A percentile compares a stretch with the other conserved stretches of the same genome.
Conservation (phyloP, 2,329 filamentous ascomycete species). For the Fusarium nanum region DNA sequence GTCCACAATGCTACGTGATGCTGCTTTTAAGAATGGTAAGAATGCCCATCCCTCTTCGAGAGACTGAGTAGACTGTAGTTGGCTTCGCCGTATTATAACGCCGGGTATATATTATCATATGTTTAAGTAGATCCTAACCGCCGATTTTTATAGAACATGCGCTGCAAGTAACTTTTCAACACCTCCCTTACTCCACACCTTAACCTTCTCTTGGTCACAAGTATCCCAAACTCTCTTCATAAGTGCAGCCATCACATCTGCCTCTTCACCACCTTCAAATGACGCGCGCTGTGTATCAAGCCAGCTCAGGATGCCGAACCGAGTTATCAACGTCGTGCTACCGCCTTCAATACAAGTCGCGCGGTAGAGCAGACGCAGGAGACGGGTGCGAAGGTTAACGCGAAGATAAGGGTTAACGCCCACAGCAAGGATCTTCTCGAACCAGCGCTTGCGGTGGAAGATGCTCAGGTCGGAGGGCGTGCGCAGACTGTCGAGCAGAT, state of each 20-base stretch:
- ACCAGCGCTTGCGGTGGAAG: constrained; percentile 72
- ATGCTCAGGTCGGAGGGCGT: constrained; percentile 69
- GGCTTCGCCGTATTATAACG: constrained; percentile 22
- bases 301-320: constrained; percentile 81
- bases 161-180: constrained; percentile 47
- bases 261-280: constrained; percentile 56
- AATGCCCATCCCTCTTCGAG: background rate
- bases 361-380: constrained; percentile 72
- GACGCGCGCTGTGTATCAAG: constrained; percentile 69
- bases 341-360: constrained; percentile 76
- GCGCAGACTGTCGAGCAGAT: constrained; percentile 75
- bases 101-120: constrained; percentile 37
- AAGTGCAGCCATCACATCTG: constrained; percentile 64
- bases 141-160: constrained; percentile 8
- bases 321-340: constrained; percentile 82
- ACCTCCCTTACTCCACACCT: constrained; percentile 72
- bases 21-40: background rate
- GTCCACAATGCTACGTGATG: background rate
- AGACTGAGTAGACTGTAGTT: background rate
- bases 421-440: constrained; percentile 79
- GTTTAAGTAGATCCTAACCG: constrained; percentile 10
- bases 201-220: constrained; percentile 74
- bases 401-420: constrained; percentile 75
- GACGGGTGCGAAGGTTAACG: constrained; percentile 67
- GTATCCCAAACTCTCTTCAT: constrained; percentile 70